phyloP scores from a whole-genome alignment of 2,329 filamentous ascomycete genomes.

The Phialophora chinensis region DNA sequence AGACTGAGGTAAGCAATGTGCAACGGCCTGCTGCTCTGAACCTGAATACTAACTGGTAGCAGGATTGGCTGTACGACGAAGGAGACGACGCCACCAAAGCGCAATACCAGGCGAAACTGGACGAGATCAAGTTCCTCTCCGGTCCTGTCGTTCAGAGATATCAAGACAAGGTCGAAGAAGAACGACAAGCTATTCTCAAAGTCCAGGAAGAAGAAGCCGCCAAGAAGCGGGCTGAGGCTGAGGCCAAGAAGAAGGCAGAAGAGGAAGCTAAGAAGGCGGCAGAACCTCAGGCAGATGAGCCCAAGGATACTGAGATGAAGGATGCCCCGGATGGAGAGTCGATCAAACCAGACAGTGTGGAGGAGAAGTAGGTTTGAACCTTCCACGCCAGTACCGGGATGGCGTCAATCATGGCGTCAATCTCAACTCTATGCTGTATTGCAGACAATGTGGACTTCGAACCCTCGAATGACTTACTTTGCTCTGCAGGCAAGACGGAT shows the following conservation, averaged over 20 bases:
- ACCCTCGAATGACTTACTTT: conserved; percentile 8
- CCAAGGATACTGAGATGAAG: conserved; percentile 62
- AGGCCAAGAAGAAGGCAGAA: conserved; percentile 78
- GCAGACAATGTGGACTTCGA: background rate
- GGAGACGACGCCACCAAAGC: conserved; percentile 94
- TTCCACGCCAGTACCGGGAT: conserved; percentile 3
- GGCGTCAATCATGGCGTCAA: conserved; percentile 3
- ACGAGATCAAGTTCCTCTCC: conserved; percentile 88
- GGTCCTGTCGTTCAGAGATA: conserved; percentile 93
- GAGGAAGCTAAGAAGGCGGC: conserved; percentile 65
- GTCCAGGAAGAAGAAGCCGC: conserved; percentile 69
- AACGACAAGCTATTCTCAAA: conserved; percentile 74
- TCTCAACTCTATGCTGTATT: background rate
- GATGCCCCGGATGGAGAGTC: conserved; percentile 58
- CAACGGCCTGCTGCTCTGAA: background rate
- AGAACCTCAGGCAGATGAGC: conserved; percentile 43
- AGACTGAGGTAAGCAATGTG: conserved; percentile 75
- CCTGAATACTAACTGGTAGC: conserved; percentile 38
- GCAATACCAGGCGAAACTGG: conserved; percentile 91
- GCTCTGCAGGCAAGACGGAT: conserved; percentile 9
- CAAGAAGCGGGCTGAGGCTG: conserved; percentile 68
- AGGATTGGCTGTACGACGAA: conserved; percentile 99
- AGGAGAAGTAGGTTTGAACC: conserved; percentile 37
- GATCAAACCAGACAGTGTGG: conserved; percentile 43
- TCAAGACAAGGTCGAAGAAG: conserved; percentile 90